Evolutionary conservation across 2,329 filamentous ascomycete species (phyloP), one percentile per base, ranked within the genome.

Genomic region (Tolypocladium endophyticum): DNA sequence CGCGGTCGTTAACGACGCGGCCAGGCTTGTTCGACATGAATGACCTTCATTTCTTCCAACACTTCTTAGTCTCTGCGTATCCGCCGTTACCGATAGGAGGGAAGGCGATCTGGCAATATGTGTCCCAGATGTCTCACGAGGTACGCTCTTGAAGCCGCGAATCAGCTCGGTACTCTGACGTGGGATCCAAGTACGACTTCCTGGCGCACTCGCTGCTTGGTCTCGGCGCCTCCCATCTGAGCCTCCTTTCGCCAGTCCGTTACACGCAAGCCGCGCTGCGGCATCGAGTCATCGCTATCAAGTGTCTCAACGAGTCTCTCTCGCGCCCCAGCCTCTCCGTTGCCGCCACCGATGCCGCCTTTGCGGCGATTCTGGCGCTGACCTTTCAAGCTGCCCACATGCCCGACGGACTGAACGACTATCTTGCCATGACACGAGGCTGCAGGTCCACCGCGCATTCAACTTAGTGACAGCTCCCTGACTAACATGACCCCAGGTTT

Each of bases 11-110:
- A 18, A 8, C 47, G 28, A 53, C 28, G 18, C 28, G 28, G 47
- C 47, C 61, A 3, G 63, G 58, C 59, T 64, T 65, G 30, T 81
- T 79, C 61, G 72, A 71, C 39, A 64, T 72, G 20, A 68, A 77
- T 39, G 79, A 82, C 59, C 72, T 82, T 67, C 73, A 77, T 25
- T 79, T 81, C 67, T 82, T 82, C 63, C 77, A 81, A 57, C 79
- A 82, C 63, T 83, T 81, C 63, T 63, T 82, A 11, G 69, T 77
- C 6, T 68, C 74, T 9, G 79, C 79, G 2, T 76, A 76, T 58
- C 75, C 75, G 8, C 67, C 74, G 2, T 57, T 77, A 0, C 75
- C 75, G 1, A 66, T 76, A 14, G 68, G 68, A 47, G 73, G 73
- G 0, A 70, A 70, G 28, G 60, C 61, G 6, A 64, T 76, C 0